Evolutionary conservation across 176 grass and related monocot species (phyloP).

Genomic region (Carex cristatella): DNA sequence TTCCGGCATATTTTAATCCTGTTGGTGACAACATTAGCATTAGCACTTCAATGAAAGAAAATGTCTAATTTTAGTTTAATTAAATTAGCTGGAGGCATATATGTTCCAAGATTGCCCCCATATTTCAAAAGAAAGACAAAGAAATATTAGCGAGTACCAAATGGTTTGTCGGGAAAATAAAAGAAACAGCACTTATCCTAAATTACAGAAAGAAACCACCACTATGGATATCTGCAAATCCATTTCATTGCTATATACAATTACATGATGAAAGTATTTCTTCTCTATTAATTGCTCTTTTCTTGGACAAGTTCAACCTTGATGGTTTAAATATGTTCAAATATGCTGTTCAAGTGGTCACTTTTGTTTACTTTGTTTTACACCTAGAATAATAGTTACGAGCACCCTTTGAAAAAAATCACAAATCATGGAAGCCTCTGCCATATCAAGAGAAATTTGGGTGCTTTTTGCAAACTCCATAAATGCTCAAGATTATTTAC

Average conservation of each 20-base stretch:
- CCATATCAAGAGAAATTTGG: not conserved
- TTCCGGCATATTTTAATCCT: slow-evolving; percentile 96
- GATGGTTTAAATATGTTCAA: not conserved
- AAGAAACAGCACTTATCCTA: not conserved
- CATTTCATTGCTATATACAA: not conserved
- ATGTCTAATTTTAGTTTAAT: not conserved
- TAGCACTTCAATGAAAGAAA: not conserved
- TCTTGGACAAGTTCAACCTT: not conserved
- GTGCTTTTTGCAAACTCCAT: not conserved
- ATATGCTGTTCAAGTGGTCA: not conserved
- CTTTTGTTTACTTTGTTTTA: not conserved
- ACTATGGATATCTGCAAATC: not conserved
- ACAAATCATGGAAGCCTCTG: not conserved
- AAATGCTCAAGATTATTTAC: slow-evolving; percentile 36
- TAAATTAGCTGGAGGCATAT: not conserved
- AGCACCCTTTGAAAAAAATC: not conserved
- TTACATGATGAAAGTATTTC: not conserved
- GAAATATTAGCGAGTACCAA: not conserved
- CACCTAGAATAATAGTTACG: not conserved
- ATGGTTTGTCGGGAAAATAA: not conserved
- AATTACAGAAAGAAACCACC: not conserved
- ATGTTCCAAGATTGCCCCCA: not conserved
- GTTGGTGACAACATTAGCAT: slow-evolving; percentile 11
- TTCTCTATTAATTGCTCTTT: not conserved
- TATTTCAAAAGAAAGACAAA: not conserved